Base-by-base conservation (phyloP, 148 eudicot species). In the Drosera capensis region DNA sequence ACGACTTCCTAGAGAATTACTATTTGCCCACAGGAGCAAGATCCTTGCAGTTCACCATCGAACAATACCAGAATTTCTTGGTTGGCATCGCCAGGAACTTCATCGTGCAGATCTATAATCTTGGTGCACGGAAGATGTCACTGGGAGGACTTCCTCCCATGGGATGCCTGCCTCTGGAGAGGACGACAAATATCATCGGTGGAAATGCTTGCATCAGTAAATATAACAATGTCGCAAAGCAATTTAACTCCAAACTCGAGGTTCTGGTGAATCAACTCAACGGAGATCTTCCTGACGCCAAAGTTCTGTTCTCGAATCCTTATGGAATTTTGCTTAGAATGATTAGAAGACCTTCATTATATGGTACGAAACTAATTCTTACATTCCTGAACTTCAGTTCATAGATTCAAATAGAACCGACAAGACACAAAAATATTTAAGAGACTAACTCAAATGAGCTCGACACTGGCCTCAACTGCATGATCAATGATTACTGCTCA, bases 101-200 rank as follows among this genome's bases (percentile, higher is more conserved):
- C 22, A 11, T 73, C 9, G 53, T 13, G 23, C 37, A 62, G 2
- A 9, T 73, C 5, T 58, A 68, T 37, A 30, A 2, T 0, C 56
- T 61, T 18, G 79, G 79, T 36, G 79, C 71, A 8, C 53, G 74
- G 12, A 73, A 73, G 23, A 52, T 73, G 3, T 73, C 79, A 3
- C 23, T 73, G 0, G 63, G 62, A 0, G 79, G 78, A 25, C 53
- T 73, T 3, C 70, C 68, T 26, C 78, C 78, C 9, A 73, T 73
- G 78, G 78, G 78, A 11, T 73, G 78, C 31, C 50, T 73, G 46
- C 78, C 78, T 0, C 34, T 73, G 51, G 71, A 73, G 58, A 55
- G 79, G 45, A 41, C 68, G 21, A 65, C 66, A 3, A 62, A 59
- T 34, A 13, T 38, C 2, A 22, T 52, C 21, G 23, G 26, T 9